Evolutionary conservation across 2,329 filamentous ascomycete species (phyloP).

Genomic region (Zymoseptoria ardabiliae): DNA sequence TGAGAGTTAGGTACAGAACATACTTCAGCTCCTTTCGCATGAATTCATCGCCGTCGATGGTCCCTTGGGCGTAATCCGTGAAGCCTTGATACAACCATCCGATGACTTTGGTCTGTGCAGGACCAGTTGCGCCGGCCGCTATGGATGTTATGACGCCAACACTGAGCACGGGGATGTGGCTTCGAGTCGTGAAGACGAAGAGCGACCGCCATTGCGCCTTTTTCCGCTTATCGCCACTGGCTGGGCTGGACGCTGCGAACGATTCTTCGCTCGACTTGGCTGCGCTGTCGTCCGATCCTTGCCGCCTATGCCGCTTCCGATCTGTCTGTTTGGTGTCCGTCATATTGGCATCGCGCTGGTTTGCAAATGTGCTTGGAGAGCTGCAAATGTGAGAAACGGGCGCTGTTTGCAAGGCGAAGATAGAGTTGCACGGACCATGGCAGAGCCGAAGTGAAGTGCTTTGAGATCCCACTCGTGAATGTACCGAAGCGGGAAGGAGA

Average conservation of each 20-base stretch:
- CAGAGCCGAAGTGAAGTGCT: slow-evolving; percentile 11
- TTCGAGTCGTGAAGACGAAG: slow-evolving; percentile 63
- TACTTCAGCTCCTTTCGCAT: slow-evolving; percentile 51
- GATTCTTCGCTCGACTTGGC: slow-evolving; percentile 7
- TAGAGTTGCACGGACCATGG: slow-evolving; percentile 13
- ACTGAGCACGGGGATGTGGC: slow-evolving; percentile 50
- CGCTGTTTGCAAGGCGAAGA: slow-evolving; percentile 2
- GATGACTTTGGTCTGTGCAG: slow-evolving; percentile 60
- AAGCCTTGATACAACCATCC: slow-evolving; percentile 70
- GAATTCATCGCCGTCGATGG: slow-evolving; percentile 44
- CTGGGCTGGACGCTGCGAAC: not conserved
- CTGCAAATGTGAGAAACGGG: not conserved
- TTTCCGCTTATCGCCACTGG: slow-evolving; percentile 7
- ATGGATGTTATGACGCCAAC: slow-evolving; percentile 51
- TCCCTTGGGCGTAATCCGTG: slow-evolving; percentile 55
- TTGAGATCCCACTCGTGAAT: slow-evolving; percentile 5
- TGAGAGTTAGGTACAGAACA: slow-evolving; percentile 53
- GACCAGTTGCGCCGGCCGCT: slow-evolving; percentile 55
- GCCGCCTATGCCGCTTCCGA: slow-evolving; percentile 10
- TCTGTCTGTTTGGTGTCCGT: not conserved
- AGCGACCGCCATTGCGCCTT: slow-evolving; percentile 47
- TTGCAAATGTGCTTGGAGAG: not conserved
- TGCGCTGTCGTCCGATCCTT: slow-evolving; percentile 11
- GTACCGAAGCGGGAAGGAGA: slow-evolving; percentile 6
- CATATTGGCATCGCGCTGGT: not conserved